Base-by-base conservation (phyloP, 2,329 filamentous ascomycete species). In the Scedosporium boydii region DNA sequence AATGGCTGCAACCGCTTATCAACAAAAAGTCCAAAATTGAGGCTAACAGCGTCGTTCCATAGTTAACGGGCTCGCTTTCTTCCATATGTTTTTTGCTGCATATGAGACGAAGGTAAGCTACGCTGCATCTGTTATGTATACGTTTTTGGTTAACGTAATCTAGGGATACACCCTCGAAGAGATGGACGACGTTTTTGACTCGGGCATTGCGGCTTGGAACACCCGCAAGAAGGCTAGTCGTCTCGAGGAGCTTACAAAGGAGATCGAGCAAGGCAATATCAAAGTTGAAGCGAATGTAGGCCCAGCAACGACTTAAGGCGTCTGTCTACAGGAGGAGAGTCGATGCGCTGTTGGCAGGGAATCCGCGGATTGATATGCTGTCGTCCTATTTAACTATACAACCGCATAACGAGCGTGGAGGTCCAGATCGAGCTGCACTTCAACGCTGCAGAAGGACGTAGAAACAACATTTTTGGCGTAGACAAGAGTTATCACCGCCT, bases 161-260 rank as follows among this genome's bases (percentile, higher is more conserved):
- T 41, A 67, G 46, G 88, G 88, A 12, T 89, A 86, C 74, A 88
- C 87, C 0, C 82, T 93, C 1, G 89, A 93, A 70, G 88, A 93
- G 70, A 87, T 91, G 72, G 88, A 90, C 66, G 83, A 84, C 14
- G 86, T 92, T 66, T 93, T 93, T 70, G 79, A 84, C 67, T 79
- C 80, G 6, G 82, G 82, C 0, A 70, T 78, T 1, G 82, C 81
- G 1, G 82, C 86, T 3, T 88, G 86, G 86, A 82, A 79, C 71
- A 77, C 73, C 18, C 44, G 14, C 44, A 48, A n/a, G 16, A 77
- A 75, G 67, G 69, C 66, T 4, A 79, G 76, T 46, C 71, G 79
- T 26, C 73, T 83, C 34, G 80, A 83, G 53, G 68, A 74, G 48
- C 65, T 83, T 5, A 70, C 78, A 67, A 73, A 70, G 56, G 77